Percentiles rank a stretch among this genome's conserved stretches.
Conservation (phyloP, 2,329 filamentous ascomycete genomes). For the Cercospora citrullina region DNA sequence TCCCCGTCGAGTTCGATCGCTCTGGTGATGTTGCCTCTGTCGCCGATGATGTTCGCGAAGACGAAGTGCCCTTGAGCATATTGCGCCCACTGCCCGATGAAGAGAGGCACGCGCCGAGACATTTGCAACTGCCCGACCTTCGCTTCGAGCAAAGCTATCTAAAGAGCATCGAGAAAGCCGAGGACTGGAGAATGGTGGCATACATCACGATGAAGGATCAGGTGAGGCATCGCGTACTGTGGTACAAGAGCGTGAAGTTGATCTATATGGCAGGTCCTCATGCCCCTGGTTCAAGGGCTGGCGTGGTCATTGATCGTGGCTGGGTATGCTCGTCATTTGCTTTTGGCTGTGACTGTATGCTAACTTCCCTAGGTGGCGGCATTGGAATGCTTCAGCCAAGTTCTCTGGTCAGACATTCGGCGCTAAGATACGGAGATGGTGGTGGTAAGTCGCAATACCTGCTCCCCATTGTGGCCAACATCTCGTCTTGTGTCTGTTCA, state of each 20-base stretch:
- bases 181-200: constrained; percentile 74
- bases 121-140: constrained; percentile 67
- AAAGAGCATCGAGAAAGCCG: constrained; percentile 76
- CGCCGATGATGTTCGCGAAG: constrained; percentile 56
- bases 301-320: constrained; percentile 82
- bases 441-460: constrained; percentile 40
- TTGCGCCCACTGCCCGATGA: constrained; percentile 56
- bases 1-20: constrained; percentile 55
- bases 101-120: constrained; percentile 57
- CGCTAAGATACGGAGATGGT: constrained; percentile 81
- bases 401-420: constrained; percentile 76
- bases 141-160: constrained; percentile 98
- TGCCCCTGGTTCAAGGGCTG: constrained; percentile 84
- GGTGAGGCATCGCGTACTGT: constrained; percentile 49
- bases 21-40: constrained; percentile 44
- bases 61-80: constrained; percentile 69
- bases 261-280: constrained; percentile 61
- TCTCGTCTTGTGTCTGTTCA: neutral
- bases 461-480: neutral
- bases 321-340: constrained; percentile 40
- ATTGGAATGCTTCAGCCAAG: constrained; percentile 79
- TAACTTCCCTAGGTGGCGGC: constrained; percentile 64
- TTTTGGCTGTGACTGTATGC: neutral
- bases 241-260: neutral
- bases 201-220: constrained; percentile 89